Evolutionary conservation across 1,284 basidiomycete genomes (phyloP).

Genomic region (Laetiporus sulphureus): DNA sequence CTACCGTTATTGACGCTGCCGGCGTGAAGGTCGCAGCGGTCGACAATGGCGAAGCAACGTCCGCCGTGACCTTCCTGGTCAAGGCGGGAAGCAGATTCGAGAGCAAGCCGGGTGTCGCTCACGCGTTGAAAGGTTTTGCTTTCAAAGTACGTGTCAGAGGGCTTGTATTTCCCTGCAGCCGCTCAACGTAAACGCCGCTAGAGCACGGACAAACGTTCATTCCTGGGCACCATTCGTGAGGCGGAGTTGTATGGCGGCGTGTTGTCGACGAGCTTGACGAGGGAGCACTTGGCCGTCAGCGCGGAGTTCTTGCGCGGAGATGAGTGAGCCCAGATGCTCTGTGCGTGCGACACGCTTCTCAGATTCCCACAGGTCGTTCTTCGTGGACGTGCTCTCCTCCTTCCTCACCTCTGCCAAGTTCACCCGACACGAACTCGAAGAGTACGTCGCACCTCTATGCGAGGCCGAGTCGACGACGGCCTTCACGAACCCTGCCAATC

Average conservation of each 20-base stretch:
- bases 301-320: conserved; percentile 95
- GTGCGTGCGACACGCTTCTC: conserved; percentile 3
- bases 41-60: conserved; percentile 76
- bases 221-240: conserved; percentile 88
- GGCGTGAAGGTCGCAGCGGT: conserved; percentile 83
- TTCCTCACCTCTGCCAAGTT: conserved; percentile 80
- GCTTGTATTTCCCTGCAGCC: neutral
- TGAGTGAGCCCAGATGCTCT: conserved; percentile 59
- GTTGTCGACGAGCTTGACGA: conserved; percentile 77
- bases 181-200: conserved; percentile 25
- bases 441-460: conserved; percentile 78
- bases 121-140: conserved; percentile 92
- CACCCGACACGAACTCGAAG: conserved; percentile 80
- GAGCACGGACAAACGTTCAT: conserved; percentile 82
- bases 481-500: conserved; percentile 52
- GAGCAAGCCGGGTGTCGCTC: conserved; percentile 80
- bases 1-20: conserved; percentile 71
- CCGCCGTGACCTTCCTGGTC: conserved; percentile 82
- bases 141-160: conserved; percentile 69
- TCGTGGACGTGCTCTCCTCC: conserved; percentile 82
- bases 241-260: conserved; percentile 93
- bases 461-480: conserved; percentile 65
- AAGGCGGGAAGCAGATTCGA: conserved; percentile 90
- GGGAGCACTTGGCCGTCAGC: conserved; percentile 85
- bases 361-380: conserved; percentile 56